Conservation (phyloP, 2,329 filamentous ascomycete genomes). For the Trichoderma breve region DNA sequence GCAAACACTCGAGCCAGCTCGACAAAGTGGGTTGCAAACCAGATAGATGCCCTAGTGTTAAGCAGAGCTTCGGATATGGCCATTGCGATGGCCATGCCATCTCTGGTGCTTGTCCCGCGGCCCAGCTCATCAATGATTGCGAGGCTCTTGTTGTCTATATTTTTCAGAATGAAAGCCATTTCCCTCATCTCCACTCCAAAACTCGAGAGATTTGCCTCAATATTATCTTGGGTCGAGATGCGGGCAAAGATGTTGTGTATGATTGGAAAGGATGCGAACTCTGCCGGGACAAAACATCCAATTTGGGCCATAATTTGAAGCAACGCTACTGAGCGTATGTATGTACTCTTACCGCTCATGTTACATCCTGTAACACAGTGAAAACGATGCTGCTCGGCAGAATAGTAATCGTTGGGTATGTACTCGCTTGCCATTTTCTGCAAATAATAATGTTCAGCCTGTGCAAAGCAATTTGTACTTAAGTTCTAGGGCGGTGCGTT, state of each 20-base stretch:
- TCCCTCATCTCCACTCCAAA: constrained; percentile 96
- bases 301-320: constrained; percentile 92
- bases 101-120: constrained; percentile 81
- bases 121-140: constrained; percentile 91
- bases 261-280: constrained; percentile 78
- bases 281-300: constrained; percentile 83
- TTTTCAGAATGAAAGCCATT: constrained; percentile 85
- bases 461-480: background rate
- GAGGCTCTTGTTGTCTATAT: constrained; percentile 73
- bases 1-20: constrained; percentile 75
- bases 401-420: constrained; percentile 88
- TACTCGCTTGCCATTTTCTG: constrained; percentile 65
- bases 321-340: constrained; percentile 81
- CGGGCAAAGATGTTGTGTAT: constrained; percentile 82
- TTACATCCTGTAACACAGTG: constrained; percentile 96
- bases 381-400: constrained; percentile 75
- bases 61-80: constrained; percentile 87
- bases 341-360: constrained; percentile 97
- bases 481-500: background rate
- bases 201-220: constrained; percentile 88
- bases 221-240: constrained; percentile 80
- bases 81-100: constrained; percentile 85
- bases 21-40: constrained; percentile 92
- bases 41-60: constrained; percentile 73
- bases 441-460: background rate